A percentile compares a stretch with the other conserved stretches of the same genome.
Conservation (phyloP, 345 rosid genomes). For the Murraya paniculata region DNA sequence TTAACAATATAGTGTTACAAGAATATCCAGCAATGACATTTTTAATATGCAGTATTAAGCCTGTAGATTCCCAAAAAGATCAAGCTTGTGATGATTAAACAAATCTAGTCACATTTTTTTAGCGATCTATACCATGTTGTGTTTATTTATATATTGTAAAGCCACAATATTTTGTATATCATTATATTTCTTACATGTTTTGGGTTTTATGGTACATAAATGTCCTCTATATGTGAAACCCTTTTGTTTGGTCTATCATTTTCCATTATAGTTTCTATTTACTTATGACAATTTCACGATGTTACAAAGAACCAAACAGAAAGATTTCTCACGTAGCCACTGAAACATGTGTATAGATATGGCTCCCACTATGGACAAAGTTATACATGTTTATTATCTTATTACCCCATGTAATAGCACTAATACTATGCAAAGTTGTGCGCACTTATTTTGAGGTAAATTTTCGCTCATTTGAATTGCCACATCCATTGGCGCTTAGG, state of each 20-base stretch:
- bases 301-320: neutral
- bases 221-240: neutral
- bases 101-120: neutral
- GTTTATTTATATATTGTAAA: neutral
- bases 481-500: no score
- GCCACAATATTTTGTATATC: neutral
- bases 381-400: no score
- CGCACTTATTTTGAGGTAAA: no score
- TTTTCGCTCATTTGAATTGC: no score
- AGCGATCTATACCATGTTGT: neutral
- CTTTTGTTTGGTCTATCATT: no score
- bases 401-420: no score
- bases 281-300: neutral
- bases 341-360: neutral
- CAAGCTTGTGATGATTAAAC: neutral
- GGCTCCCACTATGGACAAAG: no score
- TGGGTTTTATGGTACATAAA: neutral
- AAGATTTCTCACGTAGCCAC: neutral
- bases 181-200: neutral
- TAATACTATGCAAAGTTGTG: no score
- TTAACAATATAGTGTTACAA: no score
- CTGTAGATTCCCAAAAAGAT: no score
- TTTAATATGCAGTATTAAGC: no score
- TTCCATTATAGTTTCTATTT: neutral
- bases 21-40: neutral